phyloP scores from a whole-genome alignment of 371 early-diverging fungal species.

The Actinomucor elegans region DNA sequence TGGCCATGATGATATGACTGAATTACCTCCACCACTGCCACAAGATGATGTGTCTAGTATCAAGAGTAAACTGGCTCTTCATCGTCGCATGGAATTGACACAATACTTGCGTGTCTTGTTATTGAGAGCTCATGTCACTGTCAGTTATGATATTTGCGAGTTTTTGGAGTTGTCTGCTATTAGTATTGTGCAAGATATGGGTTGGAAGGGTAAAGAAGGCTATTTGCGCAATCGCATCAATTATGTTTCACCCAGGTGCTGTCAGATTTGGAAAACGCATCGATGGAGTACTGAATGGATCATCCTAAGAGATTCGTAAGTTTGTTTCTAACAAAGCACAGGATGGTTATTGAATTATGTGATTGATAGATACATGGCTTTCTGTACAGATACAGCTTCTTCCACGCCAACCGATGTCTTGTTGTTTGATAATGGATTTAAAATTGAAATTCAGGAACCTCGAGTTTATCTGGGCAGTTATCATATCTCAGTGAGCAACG shows the following conservation, averaged over 20 bases:
- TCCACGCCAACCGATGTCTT: slow-evolving; percentile 68
- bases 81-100: slow-evolving; percentile 58
- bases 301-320: slow-evolving; percentile 74
- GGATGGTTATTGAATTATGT: no score
- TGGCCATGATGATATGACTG: slow-evolving; percentile 15
- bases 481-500: slow-evolving; percentile 53
- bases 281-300: slow-evolving; percentile 74
- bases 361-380: slow-evolving; percentile 51
- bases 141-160: slow-evolving; percentile 75
- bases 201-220: slow-evolving; percentile 88
- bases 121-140: slow-evolving; percentile 58
- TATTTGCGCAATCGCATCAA: slow-evolving; percentile 61
- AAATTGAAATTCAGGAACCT: slow-evolving; percentile 31
- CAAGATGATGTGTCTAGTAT: background rate
- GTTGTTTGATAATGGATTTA: slow-evolving; percentile 67
- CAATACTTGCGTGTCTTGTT: slow-evolving; percentile 61
- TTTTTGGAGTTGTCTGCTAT: slow-evolving; percentile 78
- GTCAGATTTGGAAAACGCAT: slow-evolving; percentile 33
- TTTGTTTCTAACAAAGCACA: no score
- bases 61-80: slow-evolving; percentile 1
- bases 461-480: slow-evolving; percentile 30
- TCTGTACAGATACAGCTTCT: slow-evolving; percentile 52
- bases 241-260: slow-evolving; percentile 37
- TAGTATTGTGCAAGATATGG: slow-evolving; percentile 76
- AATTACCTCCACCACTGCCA: background rate